Base-by-base conservation (phyloP, 2,329 filamentous ascomycete genomes). In the Phoma sp. region DNA sequence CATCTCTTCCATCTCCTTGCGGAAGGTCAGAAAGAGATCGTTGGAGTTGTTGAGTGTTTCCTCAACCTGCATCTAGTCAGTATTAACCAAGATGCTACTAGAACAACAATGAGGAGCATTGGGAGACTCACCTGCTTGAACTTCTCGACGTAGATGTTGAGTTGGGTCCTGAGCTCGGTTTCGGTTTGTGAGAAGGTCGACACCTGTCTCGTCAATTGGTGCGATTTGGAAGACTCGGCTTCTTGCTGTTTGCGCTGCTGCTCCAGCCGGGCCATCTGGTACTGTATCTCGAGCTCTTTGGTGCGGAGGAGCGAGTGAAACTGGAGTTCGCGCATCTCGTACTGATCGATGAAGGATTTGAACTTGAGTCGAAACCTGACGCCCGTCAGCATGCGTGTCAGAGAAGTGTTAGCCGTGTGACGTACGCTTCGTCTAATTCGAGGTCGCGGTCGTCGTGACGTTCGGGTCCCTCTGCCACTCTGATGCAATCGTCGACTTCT, bases 1-100 rank as follows among this genome's bases (percentile, higher is more conserved):
- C 93, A 98, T 98, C 72, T 98, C 95, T 78, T 98, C 95, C 93
- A 98, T 98, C 78, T 98, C 95, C 79, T 96, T 97, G 50, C 94
- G 87, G 78, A 98, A 98, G 0, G 95, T 97, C 64, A 97, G 81
- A 77, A 98, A 98, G 49, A 98, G 82, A 74, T 98, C 95, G 80
- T 98, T 98, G 77, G 92, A 96, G 74, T 97, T 98, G 78, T 97
- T 98, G 46, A 98, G 84, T 33, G 94, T 98, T 78, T 98, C 95
- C 84, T 98, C 94, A 74, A 98, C 94, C 94, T 98, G 81, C 78
- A 77, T 73, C 74, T 77, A 77, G 82, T 81, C 82, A 76, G 71
- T 74, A 77, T 74, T 74, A 75, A 75, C 70, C 70, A 74, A 68
- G 55, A 70, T 71, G 70, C 63, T 65, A 66, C 61, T 55, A 64